Evolutionary conservation across 1,139 yeast species (phyloP).

Genomic region (Kodamaea fungicola): DNA sequence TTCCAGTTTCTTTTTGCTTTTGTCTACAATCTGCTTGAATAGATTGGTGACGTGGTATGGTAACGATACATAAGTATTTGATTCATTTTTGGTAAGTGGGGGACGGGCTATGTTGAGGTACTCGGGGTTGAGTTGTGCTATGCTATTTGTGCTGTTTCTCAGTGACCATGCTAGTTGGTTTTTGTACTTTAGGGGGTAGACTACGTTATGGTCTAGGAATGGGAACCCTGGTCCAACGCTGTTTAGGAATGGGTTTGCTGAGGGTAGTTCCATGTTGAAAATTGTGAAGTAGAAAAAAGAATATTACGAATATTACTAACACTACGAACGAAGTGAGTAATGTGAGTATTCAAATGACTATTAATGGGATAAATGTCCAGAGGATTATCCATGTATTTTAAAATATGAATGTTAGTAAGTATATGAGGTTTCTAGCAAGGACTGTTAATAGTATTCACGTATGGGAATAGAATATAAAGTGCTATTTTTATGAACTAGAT

Average conservation of each 20-base stretch:
- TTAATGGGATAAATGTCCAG: too few species aligned
- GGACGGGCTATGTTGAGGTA: slow-evolving; percentile 43
- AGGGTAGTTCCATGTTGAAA: slow-evolving; percentile 16
- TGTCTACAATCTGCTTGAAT: slow-evolving; percentile 25
- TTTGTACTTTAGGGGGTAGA: slow-evolving; percentile 21
- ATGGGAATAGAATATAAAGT: too few species aligned
- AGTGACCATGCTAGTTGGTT: slow-evolving; percentile 31
- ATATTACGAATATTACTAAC: too few species aligned
- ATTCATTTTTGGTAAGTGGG: slow-evolving; percentile 31
- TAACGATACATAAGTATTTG: slow-evolving; percentile 41
- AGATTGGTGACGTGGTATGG: slow-evolving; percentile 38
- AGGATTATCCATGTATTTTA: too few species aligned
- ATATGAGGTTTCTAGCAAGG: too few species aligned
- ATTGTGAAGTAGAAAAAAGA: too few species aligned
- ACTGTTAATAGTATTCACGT: too few species aligned
- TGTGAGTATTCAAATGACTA: too few species aligned
- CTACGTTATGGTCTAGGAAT: slow-evolving; percentile 33
- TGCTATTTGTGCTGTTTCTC: slow-evolving; percentile 16
- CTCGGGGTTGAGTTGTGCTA: slow-evolving; percentile 22
- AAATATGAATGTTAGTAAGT: too few species aligned
- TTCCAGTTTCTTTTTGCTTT: slow-evolving; percentile 35
- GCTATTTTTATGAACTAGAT: too few species aligned
- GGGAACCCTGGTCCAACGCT: slow-evolving; percentile 40
- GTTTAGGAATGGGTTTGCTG: slow-evolving; percentile 28
- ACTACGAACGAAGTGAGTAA: too few species aligned